Base-by-base conservation (phyloP, 2,329 filamentous ascomycete genomes). In the Epichloe aotearoae region DNA sequence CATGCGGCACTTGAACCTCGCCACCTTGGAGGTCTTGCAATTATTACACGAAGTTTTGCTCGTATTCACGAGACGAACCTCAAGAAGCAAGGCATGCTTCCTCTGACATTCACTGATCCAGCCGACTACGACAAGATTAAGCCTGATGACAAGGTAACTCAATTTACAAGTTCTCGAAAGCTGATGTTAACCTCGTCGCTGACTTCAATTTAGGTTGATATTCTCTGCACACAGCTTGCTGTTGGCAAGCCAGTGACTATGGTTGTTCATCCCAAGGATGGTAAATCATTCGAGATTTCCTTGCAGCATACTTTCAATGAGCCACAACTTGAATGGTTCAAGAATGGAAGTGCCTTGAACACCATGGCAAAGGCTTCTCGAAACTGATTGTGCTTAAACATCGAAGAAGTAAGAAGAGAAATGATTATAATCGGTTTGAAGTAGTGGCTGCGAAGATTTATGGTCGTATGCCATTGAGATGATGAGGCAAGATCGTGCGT, bases 71-170 rank as follows among this genome's bases (percentile, higher is more conserved):
- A 98, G 80, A 98, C 93, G 77, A 98, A 98, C 82, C 75, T 98
- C 77, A 98, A 98, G 88, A 98, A 98, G 85, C 93, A 98, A 82
- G 93, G 93, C 74, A 96, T 98, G 91, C 86, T 98, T 74, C 93
- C 93, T 64, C 80, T 98, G 58, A 97, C 90, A 63, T 98, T 98
- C 75, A 73, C 82, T 52, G 83, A 97, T 67, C 91, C 91, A 52
- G 91, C 85, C 68, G 93, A 98, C 72, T 98, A 98, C 72, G 93
- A 98, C 71, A 95, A 88, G 81, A 90, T 98, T 71, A 82, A 85
- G 68, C 86, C 89, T 59, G 84, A 93, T 55, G 93, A 95, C 78
- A 90, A 84, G 74, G 83, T 76, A 65, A 60, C 66, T 65, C n/a
- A 12, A 19, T 33, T 7, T 39, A 37, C n/a, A 8, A 12, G 10